phyloP scores from a whole-genome alignment of 768 basidiomycete species.

The Symmetrospora coprosmae region DNA sequence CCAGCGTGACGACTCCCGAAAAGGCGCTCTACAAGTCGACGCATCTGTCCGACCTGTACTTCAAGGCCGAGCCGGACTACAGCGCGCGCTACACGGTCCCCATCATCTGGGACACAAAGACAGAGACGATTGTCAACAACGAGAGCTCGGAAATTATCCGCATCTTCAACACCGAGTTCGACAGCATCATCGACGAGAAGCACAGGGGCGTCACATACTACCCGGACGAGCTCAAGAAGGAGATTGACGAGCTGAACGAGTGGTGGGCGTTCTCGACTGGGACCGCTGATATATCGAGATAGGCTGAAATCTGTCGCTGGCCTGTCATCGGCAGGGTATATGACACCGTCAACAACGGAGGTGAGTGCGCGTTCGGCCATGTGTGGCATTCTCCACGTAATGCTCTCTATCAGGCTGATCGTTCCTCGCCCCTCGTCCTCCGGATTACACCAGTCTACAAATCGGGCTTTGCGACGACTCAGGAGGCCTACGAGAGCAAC shows the following conservation, averaged over 20 bases:
- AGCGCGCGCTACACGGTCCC: constrained; percentile 68
- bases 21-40: constrained; percentile 33
- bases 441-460: too few relatives aligned
- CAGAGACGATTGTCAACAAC: constrained; percentile 78
- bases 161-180: constrained; percentile 54
- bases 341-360: constrained; percentile 39
- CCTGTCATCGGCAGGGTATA: constrained; percentile 19
- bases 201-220: constrained; percentile 46
- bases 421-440: too few relatives aligned
- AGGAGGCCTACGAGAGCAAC: constrained; percentile 63
- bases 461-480: constrained; percentile 68
- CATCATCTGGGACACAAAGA: constrained; percentile 82
- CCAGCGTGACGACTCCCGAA: constrained; percentile 40
- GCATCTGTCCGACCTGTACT: constrained; percentile 73
- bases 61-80: constrained; percentile 59
- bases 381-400: too few relatives aligned
- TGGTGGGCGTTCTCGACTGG: constrained; percentile 70
- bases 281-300: neutral
- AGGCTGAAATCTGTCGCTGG: neutral
- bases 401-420: too few relatives aligned
- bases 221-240: constrained; percentile 52
- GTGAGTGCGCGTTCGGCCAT: too few relatives aligned
- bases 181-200: constrained; percentile 22
- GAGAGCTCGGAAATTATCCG: constrained; percentile 77
- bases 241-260: constrained; percentile 71